Evolutionary conservation across 1,284 basidiomycete genomes (phyloP).

Genomic region (Cryptococcus maquisensis): DNA sequence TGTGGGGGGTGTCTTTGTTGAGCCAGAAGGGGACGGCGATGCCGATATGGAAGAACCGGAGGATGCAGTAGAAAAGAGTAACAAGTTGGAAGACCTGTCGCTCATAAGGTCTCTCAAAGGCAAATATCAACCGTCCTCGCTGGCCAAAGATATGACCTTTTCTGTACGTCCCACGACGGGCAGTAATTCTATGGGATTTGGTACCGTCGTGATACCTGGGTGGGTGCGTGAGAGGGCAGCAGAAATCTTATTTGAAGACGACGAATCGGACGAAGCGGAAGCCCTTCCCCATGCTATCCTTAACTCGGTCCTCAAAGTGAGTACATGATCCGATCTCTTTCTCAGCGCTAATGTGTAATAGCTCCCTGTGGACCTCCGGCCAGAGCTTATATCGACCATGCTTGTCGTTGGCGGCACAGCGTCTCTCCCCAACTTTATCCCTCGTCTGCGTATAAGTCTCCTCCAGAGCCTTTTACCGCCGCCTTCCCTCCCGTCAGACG

Average conservation of each 20-base stretch:
- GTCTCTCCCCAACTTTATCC: slow-evolving; percentile 87
- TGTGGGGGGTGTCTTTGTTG: slow-evolving; percentile 17
- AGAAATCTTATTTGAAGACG: slow-evolving; percentile 83
- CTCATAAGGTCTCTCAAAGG: slow-evolving; percentile 10
- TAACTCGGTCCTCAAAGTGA: slow-evolving; percentile 69
- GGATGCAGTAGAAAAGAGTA: not conserved
- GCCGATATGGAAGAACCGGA: slow-evolving; percentile 1
- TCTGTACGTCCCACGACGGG: slow-evolving; percentile 2
- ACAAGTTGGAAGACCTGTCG: slow-evolving; percentile 11
- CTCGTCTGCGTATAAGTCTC: slow-evolving; percentile 73
- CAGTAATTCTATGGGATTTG: slow-evolving; percentile 36
- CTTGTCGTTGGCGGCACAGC: slow-evolving; percentile 83
- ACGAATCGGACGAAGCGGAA: slow-evolving; percentile 80
- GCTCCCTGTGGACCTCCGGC: slow-evolving; percentile 84
- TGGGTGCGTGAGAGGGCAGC: slow-evolving; percentile 90
- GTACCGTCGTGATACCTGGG: slow-evolving; percentile 79
- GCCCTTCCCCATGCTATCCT: slow-evolving; percentile 77
- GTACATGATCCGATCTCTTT: slow-evolving; percentile 6
- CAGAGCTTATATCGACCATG: slow-evolving; percentile 71
- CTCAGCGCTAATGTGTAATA: slow-evolving; percentile 38
- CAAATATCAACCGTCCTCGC: slow-evolving; percentile 16
- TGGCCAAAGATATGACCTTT: slow-evolving; percentile 21
- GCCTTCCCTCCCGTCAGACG: slow-evolving; percentile 30
- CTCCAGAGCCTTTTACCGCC: slow-evolving; percentile 58
- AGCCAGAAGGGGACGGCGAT: slow-evolving; percentile 3